Evolutionary conservation across 495 filamentous ascomycete species (phyloP).

Genomic region (Platismatia glauca): DNA sequence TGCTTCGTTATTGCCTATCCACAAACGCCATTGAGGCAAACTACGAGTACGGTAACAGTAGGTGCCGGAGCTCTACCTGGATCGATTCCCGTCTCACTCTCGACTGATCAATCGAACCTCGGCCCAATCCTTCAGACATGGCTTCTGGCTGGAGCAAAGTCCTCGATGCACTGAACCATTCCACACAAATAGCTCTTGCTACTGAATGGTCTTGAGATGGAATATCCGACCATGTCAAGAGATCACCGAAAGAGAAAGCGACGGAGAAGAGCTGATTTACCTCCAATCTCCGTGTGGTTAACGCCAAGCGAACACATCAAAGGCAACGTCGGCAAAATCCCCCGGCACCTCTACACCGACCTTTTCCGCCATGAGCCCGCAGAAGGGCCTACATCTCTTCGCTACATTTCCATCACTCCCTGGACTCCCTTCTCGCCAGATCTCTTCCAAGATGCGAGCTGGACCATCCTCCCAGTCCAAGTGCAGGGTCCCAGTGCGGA

Average conservation of each 20-base stretch:
- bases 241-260: slow-evolving; percentile 40
- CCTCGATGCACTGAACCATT: not conserved
- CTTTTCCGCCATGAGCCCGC: slow-evolving; percentile 53
- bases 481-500: slow-evolving; percentile 8
- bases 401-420: slow-evolving; percentile 72
- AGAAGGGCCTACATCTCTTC: slow-evolving; percentile 23
- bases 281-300: slow-evolving; percentile 54
- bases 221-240: slow-evolving; percentile 20
- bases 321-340: slow-evolving; percentile 80
- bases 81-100: not conserved
- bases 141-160: not conserved
- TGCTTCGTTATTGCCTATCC: too few species aligned
- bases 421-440: slow-evolving; percentile 53
- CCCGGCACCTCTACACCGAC: slow-evolving; percentile 74
- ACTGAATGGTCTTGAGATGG: slow-evolving; percentile 12
- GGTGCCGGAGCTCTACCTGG: too few species aligned
- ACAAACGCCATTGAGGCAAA: too few species aligned
- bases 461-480: slow-evolving; percentile 79
- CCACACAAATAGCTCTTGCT: not conserved
- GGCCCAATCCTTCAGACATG: slow-evolving; percentile 7
- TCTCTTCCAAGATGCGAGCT: slow-evolving; percentile 54
- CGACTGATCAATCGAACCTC: slow-evolving; percentile 13
- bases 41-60: too few species aligned
- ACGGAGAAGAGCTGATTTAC: slow-evolving; percentile 40
- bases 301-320: slow-evolving; percentile 71